phyloP scores from a whole-genome alignment of 768 basidiomycete species.

The Tulasnella sp. region DNA sequence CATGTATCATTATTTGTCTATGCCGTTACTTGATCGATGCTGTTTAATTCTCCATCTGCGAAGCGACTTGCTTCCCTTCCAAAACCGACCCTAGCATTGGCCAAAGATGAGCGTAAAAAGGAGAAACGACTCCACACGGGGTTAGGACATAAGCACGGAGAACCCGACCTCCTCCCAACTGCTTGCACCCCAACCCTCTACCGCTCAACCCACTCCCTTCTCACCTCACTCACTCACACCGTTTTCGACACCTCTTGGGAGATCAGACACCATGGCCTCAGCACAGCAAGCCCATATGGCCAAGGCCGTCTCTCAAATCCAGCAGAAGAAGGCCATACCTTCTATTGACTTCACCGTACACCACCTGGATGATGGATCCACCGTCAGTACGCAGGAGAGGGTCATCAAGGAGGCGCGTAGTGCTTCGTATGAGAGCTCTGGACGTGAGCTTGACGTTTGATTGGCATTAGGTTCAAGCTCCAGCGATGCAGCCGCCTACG shows the following conservation, averaged over 20 bases:
- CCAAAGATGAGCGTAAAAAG: too few species aligned
- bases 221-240: background rate
- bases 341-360: slow-evolving; percentile 90
- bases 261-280: slow-evolving; percentile 19
- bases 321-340: slow-evolving; percentile 46
- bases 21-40: too few species aligned
- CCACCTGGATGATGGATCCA: slow-evolving; percentile 84
- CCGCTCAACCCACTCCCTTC: background rate
- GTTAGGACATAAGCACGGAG: too few species aligned
- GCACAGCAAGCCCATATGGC: slow-evolving; percentile 33
- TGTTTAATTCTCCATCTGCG: too few species aligned
- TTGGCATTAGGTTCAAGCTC: slow-evolving; percentile 81
- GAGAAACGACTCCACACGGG: too few species aligned
- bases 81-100: too few species aligned
- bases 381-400: slow-evolving; percentile 89
- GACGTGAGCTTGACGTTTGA: background rate
- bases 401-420: slow-evolving; percentile 84
- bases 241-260: background rate
- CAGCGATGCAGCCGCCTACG: slow-evolving; percentile 88
- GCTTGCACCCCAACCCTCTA: slow-evolving; percentile 6
- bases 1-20: too few species aligned
- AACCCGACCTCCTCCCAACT: background rate
- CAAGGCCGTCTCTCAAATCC: slow-evolving; percentile 36
- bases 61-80: too few species aligned
- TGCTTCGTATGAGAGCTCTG: background rate